Evolutionary conservation across 352 stramenopile genomes (phyloP), one percentile per base, ranked within the genome.

Genomic region (Phytopythium aichiense): DNA sequence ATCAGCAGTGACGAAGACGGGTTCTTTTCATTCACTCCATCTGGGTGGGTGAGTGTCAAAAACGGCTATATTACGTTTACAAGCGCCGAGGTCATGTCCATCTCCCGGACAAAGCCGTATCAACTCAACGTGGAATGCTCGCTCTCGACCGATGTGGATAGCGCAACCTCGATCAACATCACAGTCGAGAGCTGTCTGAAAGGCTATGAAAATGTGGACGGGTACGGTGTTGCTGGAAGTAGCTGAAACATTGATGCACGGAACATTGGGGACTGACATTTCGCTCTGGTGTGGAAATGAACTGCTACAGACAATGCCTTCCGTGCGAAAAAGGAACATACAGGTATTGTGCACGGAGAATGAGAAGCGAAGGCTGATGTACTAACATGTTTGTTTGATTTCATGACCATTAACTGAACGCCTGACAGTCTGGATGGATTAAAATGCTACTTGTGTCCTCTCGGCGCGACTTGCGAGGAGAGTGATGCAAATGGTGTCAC

Each of bases 251-350:
- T 25, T 25, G 42, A 25, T 15, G 42, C 20, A 13, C n/a, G 20
- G 5, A 6, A 25, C 25, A 7, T 25, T 2, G 7, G 18, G 1
- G 15, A 42, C 38, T 45, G 38, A 45, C 38, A 9, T 22, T 45
- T n/a, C 7, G 42, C 4, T 48, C 16, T 20, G 7, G 9, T 13
- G 18, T 25, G 20, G 7, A 4, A 6, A 5, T 43, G 50, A 38
- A 23, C 25, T 46, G 48, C 2, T 60, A 12, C 60, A 89, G 77
- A 0, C 49, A 72, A 40, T 92, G 83, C 23, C 50, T 86, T 2
- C 63, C 69, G 13, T 92, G 83, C 57, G 72, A 77, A 50, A 88
- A 89, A 57, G 77, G 75, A 33, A 84, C 52, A 22, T 92, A 90
- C 61, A 91, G 81, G 81, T 90, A 70, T 40, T 20, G 9, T 48